phyloP scores from a whole-genome alignment of 2,329 filamentous ascomycete species.

The Coniella vitis region DNA sequence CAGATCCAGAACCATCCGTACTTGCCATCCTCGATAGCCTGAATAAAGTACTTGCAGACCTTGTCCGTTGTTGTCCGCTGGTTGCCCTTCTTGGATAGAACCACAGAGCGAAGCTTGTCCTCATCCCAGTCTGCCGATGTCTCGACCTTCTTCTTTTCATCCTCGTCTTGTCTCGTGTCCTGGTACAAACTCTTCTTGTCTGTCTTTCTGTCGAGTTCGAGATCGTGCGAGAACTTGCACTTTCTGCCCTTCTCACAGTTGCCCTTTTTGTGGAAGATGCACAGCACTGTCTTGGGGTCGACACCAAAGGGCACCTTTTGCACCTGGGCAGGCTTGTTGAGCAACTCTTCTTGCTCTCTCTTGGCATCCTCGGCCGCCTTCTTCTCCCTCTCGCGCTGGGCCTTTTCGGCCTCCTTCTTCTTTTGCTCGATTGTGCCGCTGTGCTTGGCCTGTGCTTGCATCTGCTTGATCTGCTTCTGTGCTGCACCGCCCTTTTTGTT shows the following conservation, averaged over 20 bases:
- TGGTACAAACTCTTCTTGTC: constrained; percentile 90
- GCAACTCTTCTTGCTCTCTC: constrained; percentile 70
- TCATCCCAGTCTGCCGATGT: constrained; percentile 97
- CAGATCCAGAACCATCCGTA: constrained; percentile 99
- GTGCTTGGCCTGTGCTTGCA: constrained; percentile 65
- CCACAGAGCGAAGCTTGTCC: constrained; percentile 84
- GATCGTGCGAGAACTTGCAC: constrained; percentile 96
- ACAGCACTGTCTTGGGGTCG: constrained; percentile 94
- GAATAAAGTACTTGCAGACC: constrained; percentile 98
- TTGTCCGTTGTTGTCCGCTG: constrained; percentile 93
- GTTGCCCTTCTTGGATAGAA: constrained; percentile 95
- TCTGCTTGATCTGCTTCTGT: constrained; percentile 83
- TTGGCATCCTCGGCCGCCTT: constrained; percentile 79
- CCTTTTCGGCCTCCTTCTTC: constrained; percentile 63
- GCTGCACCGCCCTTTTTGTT: constrained; percentile 95
- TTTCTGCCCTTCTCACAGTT: constrained; percentile 95
- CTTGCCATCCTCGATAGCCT: constrained; percentile 95
- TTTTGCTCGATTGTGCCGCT: constrained; percentile 85
- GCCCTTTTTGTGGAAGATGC: constrained; percentile 95
- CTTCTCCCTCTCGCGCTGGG: constrained; percentile 75
- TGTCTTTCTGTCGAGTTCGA: constrained; percentile 81
- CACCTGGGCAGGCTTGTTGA: constrained; percentile 88
- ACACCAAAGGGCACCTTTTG: constrained; percentile 98
- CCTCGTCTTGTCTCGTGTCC: constrained; percentile 68
- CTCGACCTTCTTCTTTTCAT: constrained; percentile 77